phyloP scores from a whole-genome alignment of 306 rosid species.

The Albizia julibrissin region DNA sequence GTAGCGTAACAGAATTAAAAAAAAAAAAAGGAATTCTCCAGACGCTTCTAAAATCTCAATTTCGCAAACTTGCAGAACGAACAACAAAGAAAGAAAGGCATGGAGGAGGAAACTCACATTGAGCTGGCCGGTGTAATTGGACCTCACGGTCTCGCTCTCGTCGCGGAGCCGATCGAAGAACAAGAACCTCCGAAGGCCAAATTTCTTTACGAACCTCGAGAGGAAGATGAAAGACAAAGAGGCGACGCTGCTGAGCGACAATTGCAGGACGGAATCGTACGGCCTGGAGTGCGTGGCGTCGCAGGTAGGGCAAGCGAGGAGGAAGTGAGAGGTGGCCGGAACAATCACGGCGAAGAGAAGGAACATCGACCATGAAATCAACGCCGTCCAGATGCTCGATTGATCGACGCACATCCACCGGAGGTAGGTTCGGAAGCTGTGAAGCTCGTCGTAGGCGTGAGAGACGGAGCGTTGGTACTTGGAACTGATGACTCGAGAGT shows the following conservation, averaged over 20 bases:
- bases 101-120: slow-evolving; percentile 47
- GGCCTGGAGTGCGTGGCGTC: slow-evolving; percentile 71
- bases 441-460: slow-evolving; percentile 68
- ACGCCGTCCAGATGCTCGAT: slow-evolving; percentile 54
- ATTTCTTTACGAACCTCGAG: slow-evolving; percentile 56
- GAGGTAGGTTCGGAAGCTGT: slow-evolving; percentile 69
- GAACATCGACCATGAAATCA: slow-evolving; percentile 73
- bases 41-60: slow-evolving; percentile 9
- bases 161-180: slow-evolving; percentile 82
- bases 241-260: slow-evolving; percentile 67
- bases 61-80: not conserved
- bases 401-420: slow-evolving; percentile 97
- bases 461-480: slow-evolving; percentile 50
- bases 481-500: not conserved
- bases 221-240: slow-evolving; percentile 73
- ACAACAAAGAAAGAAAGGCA: not conserved
- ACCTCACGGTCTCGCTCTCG: slow-evolving; percentile 75
- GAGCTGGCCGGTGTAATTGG: slow-evolving; percentile 66
- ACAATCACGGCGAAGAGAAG: slow-evolving; percentile 57
- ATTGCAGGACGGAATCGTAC: slow-evolving; percentile 67
- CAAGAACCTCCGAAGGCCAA: slow-evolving; percentile 70
- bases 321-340: slow-evolving; percentile 68
- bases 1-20: not conserved
- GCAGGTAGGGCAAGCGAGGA: slow-evolving; percentile 63
- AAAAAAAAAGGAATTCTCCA: not conserved